Evolutionary conservation across 73 alveolate genomes (phyloP).

Genomic region (Stentor roeselii): DNA sequence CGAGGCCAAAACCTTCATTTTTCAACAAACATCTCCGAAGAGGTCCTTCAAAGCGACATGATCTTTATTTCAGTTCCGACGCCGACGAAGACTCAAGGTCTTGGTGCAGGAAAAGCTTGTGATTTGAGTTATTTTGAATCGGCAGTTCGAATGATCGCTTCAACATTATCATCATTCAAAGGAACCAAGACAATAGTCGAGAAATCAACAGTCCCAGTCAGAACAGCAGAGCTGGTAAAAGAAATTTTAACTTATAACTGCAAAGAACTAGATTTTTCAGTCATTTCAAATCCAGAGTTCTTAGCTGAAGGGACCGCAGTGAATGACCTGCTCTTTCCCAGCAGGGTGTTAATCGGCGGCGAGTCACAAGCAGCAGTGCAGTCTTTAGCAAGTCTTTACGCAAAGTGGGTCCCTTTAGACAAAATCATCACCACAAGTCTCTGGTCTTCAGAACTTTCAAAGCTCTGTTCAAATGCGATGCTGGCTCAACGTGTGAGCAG

Average conservation of each 20-base stretch:
- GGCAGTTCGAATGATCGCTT: conserved; percentile 40
- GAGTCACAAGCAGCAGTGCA: conserved; percentile 38
- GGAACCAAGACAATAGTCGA: conserved; percentile 68
- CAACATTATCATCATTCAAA: conserved; percentile 32
- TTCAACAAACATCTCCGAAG: conserved; percentile 62
- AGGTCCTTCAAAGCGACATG: conserved; percentile 52
- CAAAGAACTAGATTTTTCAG: conserved; percentile 50
- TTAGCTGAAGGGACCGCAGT: conserved; percentile 96
- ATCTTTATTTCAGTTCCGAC: conserved; percentile 55
- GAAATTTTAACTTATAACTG: conserved; percentile 36
- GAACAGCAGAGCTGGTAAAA: conserved; percentile 70
- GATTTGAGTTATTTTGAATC: conserved; percentile 65
- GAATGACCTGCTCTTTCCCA: conserved; percentile 80
- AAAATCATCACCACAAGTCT: conserved; percentile 53
- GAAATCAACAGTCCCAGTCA: conserved; percentile 95
- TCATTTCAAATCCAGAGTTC: conserved; percentile 95
- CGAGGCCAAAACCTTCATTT: conserved; percentile 67
- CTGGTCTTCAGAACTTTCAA: conserved; percentile 68
- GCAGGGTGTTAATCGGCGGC: conserved; percentile 93
- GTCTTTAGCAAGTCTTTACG: conserved; percentile 50
- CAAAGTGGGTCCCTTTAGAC: conserved; percentile 60
- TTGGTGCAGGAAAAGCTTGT: conserved; percentile 72
- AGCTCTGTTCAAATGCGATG: conserved; percentile 89
- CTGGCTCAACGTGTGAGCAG: conserved; percentile 91
- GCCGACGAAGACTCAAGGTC: conserved; percentile 73